Evolutionary conservation across 805 yeast genomes (phyloP).

Genomic region (Myxozyma neglecta): DNA sequence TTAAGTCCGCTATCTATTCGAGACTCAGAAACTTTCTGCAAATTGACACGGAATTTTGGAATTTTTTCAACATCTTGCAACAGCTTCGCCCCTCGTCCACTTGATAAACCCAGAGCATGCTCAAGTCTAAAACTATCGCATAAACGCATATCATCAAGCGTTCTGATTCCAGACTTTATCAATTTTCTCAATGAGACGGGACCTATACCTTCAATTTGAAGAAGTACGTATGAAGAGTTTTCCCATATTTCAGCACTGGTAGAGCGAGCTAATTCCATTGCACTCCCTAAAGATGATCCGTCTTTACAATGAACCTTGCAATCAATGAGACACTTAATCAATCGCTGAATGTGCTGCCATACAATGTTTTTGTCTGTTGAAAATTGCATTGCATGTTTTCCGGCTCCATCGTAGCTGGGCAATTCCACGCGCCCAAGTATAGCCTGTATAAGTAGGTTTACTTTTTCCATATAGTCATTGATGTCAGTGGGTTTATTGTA

Average conservation of each 20-base stretch:
- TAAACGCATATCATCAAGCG: conserved; percentile 39
- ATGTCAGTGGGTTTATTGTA: conserved; percentile 36
- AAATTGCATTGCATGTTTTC: conserved; percentile 44
- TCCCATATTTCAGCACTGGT: conserved; percentile 54
- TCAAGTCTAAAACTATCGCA: conserved; percentile 45
- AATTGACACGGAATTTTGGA: conserved; percentile 42
- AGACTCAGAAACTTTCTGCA: conserved; percentile 14
- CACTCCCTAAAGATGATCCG: conserved; percentile 44
- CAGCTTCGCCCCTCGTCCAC: conserved; percentile 47
- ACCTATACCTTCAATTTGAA: conserved; percentile 53
- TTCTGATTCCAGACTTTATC: conserved; percentile 41
- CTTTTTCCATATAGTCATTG: conserved; percentile 42
- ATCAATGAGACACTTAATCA: conserved; percentile 49
- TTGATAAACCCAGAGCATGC: conserved; percentile 44
- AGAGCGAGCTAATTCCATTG: conserved; percentile 46
- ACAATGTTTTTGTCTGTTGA: conserved; percentile 48
- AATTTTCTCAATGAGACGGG: conserved; percentile 45
- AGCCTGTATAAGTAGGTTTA: conserved; percentile 39
- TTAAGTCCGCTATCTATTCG: conserved; percentile 24
- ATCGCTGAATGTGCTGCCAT: conserved; percentile 47
- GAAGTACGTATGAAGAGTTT: conserved; percentile 46
- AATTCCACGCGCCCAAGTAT: conserved; percentile 49
- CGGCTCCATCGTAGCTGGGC: conserved; percentile 48
- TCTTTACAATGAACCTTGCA: conserved; percentile 47
- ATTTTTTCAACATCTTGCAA: conserved; percentile 40